Conservation (phyloP, 352 stramenopile genomes). For the Phytophthora pinifolia region DNA sequence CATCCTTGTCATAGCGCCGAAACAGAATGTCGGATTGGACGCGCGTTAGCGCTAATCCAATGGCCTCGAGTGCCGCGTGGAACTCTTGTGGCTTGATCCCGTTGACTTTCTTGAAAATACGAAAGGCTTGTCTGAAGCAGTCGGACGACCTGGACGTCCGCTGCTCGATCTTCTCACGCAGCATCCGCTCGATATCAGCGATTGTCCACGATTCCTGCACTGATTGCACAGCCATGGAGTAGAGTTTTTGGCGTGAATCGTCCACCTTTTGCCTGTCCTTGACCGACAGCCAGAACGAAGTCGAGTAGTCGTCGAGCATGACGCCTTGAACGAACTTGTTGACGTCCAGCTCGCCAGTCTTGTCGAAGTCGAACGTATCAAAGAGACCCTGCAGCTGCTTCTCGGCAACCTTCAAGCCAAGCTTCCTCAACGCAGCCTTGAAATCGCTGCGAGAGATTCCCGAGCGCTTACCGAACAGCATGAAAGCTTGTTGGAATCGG, state of each 20-base stretch:
- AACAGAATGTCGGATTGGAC: constrained; percentile 66
- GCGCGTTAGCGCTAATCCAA: constrained; percentile 56
- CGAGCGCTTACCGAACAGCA: constrained; percentile 64
- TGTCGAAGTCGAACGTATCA: constrained; percentile 73
- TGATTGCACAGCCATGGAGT: constrained; percentile 68
- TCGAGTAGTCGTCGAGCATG: constrained; percentile 68
- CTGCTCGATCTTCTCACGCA: constrained; percentile 84
- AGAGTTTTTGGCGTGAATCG: constrained; percentile 43
- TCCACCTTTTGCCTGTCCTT: constrained; percentile 61
- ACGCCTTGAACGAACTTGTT: constrained; percentile 84
- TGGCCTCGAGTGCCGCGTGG: constrained; percentile 52
- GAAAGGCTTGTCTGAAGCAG: constrained; percentile 78
- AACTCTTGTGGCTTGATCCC: constrained; percentile 78
- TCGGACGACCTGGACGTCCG: constrained; percentile 74
- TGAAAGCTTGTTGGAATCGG: constrained; percentile 73
- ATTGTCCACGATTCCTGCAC: constrained; percentile 77
- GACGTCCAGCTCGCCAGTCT: constrained; percentile 72
- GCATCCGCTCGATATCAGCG: constrained; percentile 75
- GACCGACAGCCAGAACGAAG: constrained; percentile 52
- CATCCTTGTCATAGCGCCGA: constrained; percentile 66
- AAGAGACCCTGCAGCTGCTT: constrained; percentile 65
- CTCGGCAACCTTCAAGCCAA: constrained; percentile 55
- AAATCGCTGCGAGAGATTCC: constrained; percentile 64
- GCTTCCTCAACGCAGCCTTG: constrained; percentile 46
- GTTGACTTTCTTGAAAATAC: constrained; percentile 85